Evolutionary conservation across 2,329 filamentous ascomycete genomes (phyloP).

Genomic region (Cercospora citrullina): DNA sequence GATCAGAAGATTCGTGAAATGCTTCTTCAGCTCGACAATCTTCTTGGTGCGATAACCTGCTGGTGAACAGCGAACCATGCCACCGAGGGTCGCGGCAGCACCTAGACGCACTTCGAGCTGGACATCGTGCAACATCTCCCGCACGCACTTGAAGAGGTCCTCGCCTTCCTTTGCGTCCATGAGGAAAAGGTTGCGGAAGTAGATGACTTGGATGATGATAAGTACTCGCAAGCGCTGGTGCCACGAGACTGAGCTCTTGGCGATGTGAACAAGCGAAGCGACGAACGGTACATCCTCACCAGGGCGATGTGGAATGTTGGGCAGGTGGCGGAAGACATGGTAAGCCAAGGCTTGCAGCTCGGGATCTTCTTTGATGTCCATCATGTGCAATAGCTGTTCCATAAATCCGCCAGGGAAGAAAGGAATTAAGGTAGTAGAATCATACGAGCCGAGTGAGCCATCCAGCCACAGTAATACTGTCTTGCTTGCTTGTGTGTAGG

Average conservation of each 20-base stretch:
- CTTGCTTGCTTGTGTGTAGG: conserved; percentile 95
- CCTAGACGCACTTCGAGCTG: conserved; percentile 94
- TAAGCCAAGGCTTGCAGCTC: conserved; percentile 94
- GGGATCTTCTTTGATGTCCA: conserved; percentile 98
- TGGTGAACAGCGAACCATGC: conserved; percentile 97
- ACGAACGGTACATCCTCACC: conserved; percentile 86
- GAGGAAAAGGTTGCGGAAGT: conserved; percentile 93
- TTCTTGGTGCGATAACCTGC: conserved; percentile 73
- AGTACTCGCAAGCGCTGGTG: conserved; percentile 92
- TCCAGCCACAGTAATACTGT: conserved; percentile 95
- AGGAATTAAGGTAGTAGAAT: conserved; percentile 84
- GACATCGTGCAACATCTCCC: conserved; percentile 85
- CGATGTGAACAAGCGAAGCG: conserved; percentile 80
- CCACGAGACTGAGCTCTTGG: conserved; percentile 81
- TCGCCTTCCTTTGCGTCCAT: conserved; percentile 73
- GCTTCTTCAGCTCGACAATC: conserved; percentile 70
- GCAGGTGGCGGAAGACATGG: conserved; percentile 92
- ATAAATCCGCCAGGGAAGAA: conserved; percentile 92
- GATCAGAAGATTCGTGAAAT: conserved; percentile 75
- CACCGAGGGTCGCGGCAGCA: conserved; percentile 87
- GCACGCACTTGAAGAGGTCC: conserved; percentile 85
- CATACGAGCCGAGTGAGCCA: conserved; percentile 82
- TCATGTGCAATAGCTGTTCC: conserved; percentile 95
- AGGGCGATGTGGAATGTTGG: conserved; percentile 87
- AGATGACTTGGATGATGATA: conserved; percentile 98